Conservation (phyloP, 345 rosid species). For the Euclidium syriacum region DNA sequence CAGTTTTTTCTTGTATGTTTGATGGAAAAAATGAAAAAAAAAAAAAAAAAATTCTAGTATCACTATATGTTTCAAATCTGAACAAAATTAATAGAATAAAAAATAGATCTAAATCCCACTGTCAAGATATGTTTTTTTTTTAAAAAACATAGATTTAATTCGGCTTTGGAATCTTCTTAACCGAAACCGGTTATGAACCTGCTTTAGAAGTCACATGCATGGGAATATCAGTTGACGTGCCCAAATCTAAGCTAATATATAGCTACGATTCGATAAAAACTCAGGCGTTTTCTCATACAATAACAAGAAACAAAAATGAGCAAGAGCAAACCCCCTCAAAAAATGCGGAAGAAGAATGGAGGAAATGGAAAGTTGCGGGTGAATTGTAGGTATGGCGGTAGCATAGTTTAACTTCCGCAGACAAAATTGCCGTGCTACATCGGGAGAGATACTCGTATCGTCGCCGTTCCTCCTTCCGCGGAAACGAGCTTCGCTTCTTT, state of each 20-base stretch:
- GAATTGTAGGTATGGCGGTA: slow-evolving; percentile 86
- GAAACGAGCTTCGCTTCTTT: slow-evolving; percentile 29
- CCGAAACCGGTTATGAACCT: slow-evolving; percentile 1
- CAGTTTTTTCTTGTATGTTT: no score
- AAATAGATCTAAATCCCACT: no score
- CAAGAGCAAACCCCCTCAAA: background rate
- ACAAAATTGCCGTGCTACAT: slow-evolving; percentile 49
- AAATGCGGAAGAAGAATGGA: background rate
- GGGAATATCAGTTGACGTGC: slow-evolving; percentile 11
- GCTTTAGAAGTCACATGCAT: slow-evolving; percentile 29
- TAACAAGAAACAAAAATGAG: background rate
- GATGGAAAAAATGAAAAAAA: no score
- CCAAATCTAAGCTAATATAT: slow-evolving; percentile 14
- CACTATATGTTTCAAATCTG: no score
- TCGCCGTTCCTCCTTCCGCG: slow-evolving; percentile 25
- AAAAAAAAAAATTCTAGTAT: no score
- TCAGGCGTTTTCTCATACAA: slow-evolving; percentile 2
- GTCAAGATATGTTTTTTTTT: no score
- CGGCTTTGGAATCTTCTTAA: background rate
- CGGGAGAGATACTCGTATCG: slow-evolving; percentile 62
- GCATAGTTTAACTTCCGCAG: slow-evolving; percentile 42
- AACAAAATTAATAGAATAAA: no score
- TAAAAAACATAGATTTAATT: no score
- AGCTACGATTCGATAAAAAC: background rate
- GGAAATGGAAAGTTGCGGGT: slow-evolving; percentile 47